Base-by-base conservation (phyloP, 345 rosid genomes). In the Rubroshorea leprosula region DNA sequence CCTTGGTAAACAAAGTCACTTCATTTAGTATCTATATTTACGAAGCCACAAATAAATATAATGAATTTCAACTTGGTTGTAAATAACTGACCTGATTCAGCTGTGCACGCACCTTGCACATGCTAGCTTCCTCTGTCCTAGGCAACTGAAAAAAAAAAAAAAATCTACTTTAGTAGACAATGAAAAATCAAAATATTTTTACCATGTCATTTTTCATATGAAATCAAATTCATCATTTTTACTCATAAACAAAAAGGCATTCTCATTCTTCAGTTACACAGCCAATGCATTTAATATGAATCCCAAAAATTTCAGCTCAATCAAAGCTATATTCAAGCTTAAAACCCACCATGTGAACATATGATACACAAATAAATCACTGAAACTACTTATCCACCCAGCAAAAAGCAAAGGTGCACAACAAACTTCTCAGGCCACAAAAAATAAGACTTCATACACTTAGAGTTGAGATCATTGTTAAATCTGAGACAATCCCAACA, bases 21-120 rank as follows among this genome's bases (percentile, higher is more conserved):
- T n/a, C n/a, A 17, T 23, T 65, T 49, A 59, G 38, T 49, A 18
- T 27, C 25, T n/a, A 58, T 8, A 12, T 27, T 25, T 19, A 49
- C 0, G 35, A 5, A 5, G 20, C 57, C 51, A 20, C 23, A 25
- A 46, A 0, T 10, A 51, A 55, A 51, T 24, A 38, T 8, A 27
- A 27, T 14, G 10, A 4, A 55, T 19, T 35, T 35, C 47, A 54
- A 45, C 60, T 38, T 46, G 46, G 27, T 0, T 3, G 22, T 12
- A 23, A 43, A 24, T 23, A 76, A 54, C 78, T 51, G 51, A 91
- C 96, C 78, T 88, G 84, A 70, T 76, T 79, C 63, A 77, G 68
- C 59, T 78, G 77, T 1, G 92, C 84, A 57, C 78, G 74, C 58
- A 74, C 61, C 67, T 61, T 80, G 56, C 63, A 62, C 10, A 49